phyloP scores from a whole-genome alignment of 441 rosid species.

The Pelargonium myrrhifolium region DNA sequence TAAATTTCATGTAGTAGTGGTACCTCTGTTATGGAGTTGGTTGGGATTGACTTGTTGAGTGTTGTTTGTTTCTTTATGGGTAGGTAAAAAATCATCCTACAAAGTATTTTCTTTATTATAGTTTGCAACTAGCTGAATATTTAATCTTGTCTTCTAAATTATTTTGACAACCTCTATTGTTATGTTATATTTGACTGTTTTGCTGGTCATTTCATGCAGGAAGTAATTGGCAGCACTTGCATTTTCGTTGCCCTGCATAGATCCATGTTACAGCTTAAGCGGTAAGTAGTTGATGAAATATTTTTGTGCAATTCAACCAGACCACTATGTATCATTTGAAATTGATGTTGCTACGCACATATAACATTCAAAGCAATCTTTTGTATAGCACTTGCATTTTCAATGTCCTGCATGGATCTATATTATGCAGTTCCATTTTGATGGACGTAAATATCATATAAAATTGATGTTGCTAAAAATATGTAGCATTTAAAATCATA shows the following conservation, averaged over 20 bases:
- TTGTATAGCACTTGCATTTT: background rate
- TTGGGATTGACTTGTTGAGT: background rate
- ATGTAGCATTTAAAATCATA: background rate
- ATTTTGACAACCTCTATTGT: background rate
- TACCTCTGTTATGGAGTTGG: background rate
- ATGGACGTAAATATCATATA: background rate
- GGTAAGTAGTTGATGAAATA: slow-evolving; percentile 41
- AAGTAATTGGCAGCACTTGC: slow-evolving; percentile 79
- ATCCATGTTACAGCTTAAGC: slow-evolving; percentile 70
- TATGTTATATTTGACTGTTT: background rate
- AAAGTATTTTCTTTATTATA: background rate
- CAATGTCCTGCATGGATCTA: background rate
- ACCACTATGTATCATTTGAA: background rate
- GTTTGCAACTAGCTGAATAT: background rate
- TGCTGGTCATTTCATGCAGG: slow-evolving; percentile 45
- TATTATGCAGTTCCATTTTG: background rate
- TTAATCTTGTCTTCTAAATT: background rate
- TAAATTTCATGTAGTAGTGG: background rate
- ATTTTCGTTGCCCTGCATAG: slow-evolving; percentile 71
- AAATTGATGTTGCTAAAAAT: background rate
- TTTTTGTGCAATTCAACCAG: slow-evolving; percentile 5
- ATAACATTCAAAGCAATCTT: background rate
- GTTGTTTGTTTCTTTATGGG: background rate
- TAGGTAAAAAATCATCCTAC: background rate
- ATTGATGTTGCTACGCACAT: background rate